These are phyloP conservation scores for Daldinia concentrica DNA, from an alignment of 495 filamentous ascomycete genomes.

Conservation along the genomic window DNA sequence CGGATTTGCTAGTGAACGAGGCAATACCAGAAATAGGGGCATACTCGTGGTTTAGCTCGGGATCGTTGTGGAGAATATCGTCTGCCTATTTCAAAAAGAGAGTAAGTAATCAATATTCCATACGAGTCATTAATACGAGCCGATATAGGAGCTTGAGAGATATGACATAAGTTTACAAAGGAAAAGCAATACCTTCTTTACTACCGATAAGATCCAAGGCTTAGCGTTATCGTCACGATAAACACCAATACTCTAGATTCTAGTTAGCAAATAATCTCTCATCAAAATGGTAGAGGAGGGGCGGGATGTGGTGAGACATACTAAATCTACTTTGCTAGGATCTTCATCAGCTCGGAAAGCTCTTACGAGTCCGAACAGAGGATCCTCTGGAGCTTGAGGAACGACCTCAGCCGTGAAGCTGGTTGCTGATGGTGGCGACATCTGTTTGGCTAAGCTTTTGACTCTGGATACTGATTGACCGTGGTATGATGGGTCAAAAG, in stretches of 20 bases:
- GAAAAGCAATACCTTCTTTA: slow-evolving; percentile 78
- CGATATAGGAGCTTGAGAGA: slow-evolving; percentile 8
- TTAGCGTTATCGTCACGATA: slow-evolving; percentile 96
- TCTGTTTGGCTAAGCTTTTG: slow-evolving; percentile 44
- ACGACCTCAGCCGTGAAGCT: slow-evolving; percentile 82
- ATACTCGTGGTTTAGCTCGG: slow-evolving; percentile 95
- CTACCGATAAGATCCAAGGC: slow-evolving; percentile 97
- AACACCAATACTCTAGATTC: slow-evolving; percentile 80
- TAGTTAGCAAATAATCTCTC: slow-evolving; percentile 19
- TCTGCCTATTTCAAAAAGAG: slow-evolving; percentile 72
- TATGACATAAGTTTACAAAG: slow-evolving; percentile 1
- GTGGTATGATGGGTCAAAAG: slow-evolving; percentile 42
- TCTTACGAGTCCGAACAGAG: slow-evolving; percentile 91
- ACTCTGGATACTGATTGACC: slow-evolving; percentile 44
- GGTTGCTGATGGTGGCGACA: slow-evolving; percentile 58
- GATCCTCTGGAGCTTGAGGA: slow-evolving; percentile 91
- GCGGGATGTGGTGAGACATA: slow-evolving; percentile 33
- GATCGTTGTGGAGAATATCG: slow-evolving; percentile 84
- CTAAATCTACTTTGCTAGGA: slow-evolving; percentile 89
- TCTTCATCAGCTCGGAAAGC: slow-evolving; percentile 86
- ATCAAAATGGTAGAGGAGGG: background rate
- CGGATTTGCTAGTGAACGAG: slow-evolving; percentile 84
- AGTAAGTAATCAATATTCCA: background rate
- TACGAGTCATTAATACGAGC: slow-evolving; percentile 47
- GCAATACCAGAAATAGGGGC: slow-evolving; percentile 92